Evolutionary conservation across 768 basidiomycete genomes (phyloP), one percentile per base, ranked within the genome.

Genomic region (Boletus vinaceobasis): DNA sequence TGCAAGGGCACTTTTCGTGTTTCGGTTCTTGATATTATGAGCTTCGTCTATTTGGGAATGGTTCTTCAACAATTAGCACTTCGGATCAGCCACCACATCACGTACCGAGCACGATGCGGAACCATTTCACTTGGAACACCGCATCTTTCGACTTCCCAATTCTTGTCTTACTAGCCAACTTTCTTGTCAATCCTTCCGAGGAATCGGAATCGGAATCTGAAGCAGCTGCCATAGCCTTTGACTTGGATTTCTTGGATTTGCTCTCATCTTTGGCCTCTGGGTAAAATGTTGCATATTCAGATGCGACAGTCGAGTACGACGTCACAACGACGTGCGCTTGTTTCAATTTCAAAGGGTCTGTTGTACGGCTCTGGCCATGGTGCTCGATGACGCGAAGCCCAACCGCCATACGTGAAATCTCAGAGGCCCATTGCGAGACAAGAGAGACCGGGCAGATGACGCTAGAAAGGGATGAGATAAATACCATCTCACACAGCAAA

Each of bases 21-120:
- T 85, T 47, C 83, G 77, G 64, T 94, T 93, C 77, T 95, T 96
- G 75, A 97, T 96, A 62, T 88, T 90, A 67, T 97, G 94, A 0
- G 94, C 94, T 65, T 97, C 93, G 65, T 97, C 94, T 90, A 48
- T n/a, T 19, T 43, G 31, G 1, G 11, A 15, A 31, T 19, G 7
- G 13, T 8, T 19, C 26, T 39, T 39, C 19, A 33, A 14, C 14
- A 19, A 1, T 29, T 11, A 32, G 13, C 10, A 29, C 33, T 21
- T 35, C 8, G 27, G 32, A 21, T 36, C 3, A 38, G 14, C 5
- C 7, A 26, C 11, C 35, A 15, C 6, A 49, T 14, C 17, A 68
- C 72, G 19, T 59, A 92, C 95, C 92, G 0, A 98, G 80, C 27
- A 98, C 88, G 45, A 96, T 77, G 11, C 92, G 79, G 73, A 83